Percentiles rank a stretch among this genome's conserved stretches.
These are phyloP conservation scores for Kwoniella mangroviensis DNA, from an alignment of 768 basidiomycete genomes.

Conservation along the genomic window DNA sequence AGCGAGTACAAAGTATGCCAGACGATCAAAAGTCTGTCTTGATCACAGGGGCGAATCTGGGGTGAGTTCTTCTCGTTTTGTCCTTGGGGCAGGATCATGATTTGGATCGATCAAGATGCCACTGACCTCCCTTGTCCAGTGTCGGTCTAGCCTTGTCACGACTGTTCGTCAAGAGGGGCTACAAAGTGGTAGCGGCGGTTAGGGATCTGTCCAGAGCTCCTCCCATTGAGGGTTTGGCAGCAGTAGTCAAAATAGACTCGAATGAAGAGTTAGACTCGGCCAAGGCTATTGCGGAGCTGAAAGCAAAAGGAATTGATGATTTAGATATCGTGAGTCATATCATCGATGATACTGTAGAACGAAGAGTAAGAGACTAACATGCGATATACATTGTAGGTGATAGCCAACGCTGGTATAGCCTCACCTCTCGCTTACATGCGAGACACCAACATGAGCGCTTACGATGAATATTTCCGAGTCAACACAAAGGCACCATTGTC, in stretches of 20 bases:
- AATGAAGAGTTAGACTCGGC: not conserved
- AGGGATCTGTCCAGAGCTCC: conserved; percentile 13
- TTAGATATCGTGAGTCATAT: conserved; percentile 28
- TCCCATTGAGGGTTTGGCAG: not conserved
- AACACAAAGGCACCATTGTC: conserved; percentile 22
- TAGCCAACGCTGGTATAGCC: conserved; percentile 11
- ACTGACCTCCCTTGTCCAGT: not conserved
- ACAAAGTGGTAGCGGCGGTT: conserved; percentile 23
- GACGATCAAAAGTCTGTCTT: conserved; percentile 6
- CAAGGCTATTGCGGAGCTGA: conserved; percentile 13
- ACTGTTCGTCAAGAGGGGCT: conserved; percentile 6
- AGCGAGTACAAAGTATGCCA: not conserved
- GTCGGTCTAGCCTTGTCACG: conserved; percentile 12
- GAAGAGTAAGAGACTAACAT: not conserved
- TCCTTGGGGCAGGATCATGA: not conserved
- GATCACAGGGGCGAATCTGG: conserved; percentile 29
- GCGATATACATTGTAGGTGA: not conserved
- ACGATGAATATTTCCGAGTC: not conserved
- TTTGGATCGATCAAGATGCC: not conserved
- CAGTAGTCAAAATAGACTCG: conserved; percentile 13
- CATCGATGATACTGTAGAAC: conserved; percentile 10
- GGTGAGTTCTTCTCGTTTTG: conserved; percentile 13
- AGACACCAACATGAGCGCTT: not conserved
- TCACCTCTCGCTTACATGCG: not conserved
- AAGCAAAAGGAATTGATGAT: conserved; percentile 14